phyloP scores from a whole-genome alignment of 106 monocot genomes.

The Hemerocallis citrina region DNA sequence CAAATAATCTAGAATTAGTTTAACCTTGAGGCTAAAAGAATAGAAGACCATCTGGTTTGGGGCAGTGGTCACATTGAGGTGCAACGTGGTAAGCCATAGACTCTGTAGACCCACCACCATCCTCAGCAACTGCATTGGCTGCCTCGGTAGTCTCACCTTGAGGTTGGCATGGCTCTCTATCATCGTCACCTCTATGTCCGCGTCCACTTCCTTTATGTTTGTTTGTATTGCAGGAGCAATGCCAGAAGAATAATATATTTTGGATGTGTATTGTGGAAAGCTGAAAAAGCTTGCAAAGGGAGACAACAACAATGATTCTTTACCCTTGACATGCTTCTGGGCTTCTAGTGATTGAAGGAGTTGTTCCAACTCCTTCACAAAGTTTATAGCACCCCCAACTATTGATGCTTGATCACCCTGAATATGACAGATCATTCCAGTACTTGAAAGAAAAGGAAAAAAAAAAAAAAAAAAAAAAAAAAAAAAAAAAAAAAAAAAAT shows the following conservation, averaged over 20 bases:
- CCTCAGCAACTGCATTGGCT: conserved; percentile 64
- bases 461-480: no score
- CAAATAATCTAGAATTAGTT: not conserved
- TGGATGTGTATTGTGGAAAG: conserved; percentile 27
- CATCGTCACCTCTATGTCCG: conserved; percentile 77
- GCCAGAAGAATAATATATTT: not conserved
- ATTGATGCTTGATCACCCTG: conserved; percentile 64
- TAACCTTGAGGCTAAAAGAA: conserved; percentile 94
- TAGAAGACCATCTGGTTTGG: conserved; percentile 44
- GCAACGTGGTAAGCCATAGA: conserved; percentile 52
- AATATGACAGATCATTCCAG: no score
- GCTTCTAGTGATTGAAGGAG: conserved; percentile 38
- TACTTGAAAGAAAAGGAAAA: no score
- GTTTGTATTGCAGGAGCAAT: not conserved
- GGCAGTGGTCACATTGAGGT: conserved; percentile 68
- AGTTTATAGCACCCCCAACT: conserved; percentile 56
- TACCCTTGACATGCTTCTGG: conserved; percentile 12
- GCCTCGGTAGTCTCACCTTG: conserved; percentile 41
- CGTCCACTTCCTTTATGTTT: conserved; percentile 4
- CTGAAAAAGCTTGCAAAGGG: conserved; percentile 31
- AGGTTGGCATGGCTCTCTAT: conserved; percentile 83
- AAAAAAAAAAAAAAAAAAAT: no score
- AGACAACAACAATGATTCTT: not conserved
- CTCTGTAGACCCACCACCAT: conserved; percentile 52
- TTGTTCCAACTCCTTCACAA: conserved; percentile 57